Evolutionary conservation across 1,284 basidiomycete genomes (phyloP).

Genomic region (Ganoderma leucocontextum): DNA sequence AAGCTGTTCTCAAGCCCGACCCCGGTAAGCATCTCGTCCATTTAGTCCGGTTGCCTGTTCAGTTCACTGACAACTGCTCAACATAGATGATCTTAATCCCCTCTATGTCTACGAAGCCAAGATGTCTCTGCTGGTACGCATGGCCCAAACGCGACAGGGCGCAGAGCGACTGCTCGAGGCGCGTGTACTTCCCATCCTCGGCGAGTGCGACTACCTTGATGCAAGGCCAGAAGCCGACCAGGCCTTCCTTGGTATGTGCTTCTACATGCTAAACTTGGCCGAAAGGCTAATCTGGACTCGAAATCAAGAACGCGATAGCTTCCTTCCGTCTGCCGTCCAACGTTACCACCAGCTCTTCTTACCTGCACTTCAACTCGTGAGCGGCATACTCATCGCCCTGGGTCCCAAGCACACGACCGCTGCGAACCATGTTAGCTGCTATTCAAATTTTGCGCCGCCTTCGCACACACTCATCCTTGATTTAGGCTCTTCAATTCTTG

Average conservation of each 20-base stretch:
- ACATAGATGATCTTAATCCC: constrained; percentile 85
- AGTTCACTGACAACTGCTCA: constrained; percentile 10
- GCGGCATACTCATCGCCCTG: constrained; percentile 73
- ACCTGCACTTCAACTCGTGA: constrained; percentile 84
- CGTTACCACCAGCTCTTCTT: constrained; percentile 90
- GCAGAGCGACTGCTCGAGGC: constrained; percentile 88
- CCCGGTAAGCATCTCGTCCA: constrained; percentile 63
- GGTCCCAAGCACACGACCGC: constrained; percentile 71
- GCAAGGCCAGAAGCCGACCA: constrained; percentile 84
- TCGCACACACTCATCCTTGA: background rate
- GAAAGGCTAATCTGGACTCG: background rate
- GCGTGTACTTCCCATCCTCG: constrained; percentile 80
- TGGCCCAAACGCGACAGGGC: constrained; percentile 84
- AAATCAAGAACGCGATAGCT: constrained; percentile 77
- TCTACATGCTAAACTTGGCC: background rate
- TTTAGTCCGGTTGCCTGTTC: background rate
- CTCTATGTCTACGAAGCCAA: constrained; percentile 97
- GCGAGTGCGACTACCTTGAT: constrained; percentile 89
- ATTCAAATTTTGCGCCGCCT: background rate
- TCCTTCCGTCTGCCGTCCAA: constrained; percentile 87
- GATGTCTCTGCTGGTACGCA: constrained; percentile 86
- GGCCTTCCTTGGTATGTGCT: constrained; percentile 75
- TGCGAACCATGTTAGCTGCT: constrained; percentile 64
- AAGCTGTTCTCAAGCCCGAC: constrained; percentile 86
- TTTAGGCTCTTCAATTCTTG: constrained; percentile 78